These are phyloP conservation scores for Antitrichia curtipendula DNA, from an alignment of 225 moss, liverwort and hornwort species.

Conservation along the genomic window DNA sequence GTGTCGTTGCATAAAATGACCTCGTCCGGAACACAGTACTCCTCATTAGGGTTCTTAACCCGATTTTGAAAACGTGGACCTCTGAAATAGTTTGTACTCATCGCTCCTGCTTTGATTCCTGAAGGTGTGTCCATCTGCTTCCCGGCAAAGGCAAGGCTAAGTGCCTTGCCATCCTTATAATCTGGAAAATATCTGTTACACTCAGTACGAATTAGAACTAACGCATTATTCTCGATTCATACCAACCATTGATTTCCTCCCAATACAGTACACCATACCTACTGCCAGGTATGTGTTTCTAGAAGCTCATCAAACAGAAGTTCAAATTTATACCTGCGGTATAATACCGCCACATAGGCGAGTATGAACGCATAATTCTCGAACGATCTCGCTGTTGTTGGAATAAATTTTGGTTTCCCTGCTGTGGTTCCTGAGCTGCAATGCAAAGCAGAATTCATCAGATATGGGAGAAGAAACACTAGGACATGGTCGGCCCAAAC, in stretches of 20 bases:
- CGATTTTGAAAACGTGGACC: slow-evolving; percentile 4
- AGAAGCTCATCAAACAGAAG: not conserved
- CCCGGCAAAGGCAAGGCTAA: slow-evolving; percentile 8
- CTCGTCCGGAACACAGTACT: slow-evolving; percentile 28
- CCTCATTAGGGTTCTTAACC: not conserved
- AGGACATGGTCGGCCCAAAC: not conserved
- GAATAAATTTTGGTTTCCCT: slow-evolving; percentile 55
- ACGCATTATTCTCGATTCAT: not conserved
- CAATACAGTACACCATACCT: not conserved
- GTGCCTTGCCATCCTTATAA: not conserved
- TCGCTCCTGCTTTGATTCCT: slow-evolving; percentile 23
- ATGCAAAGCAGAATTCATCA: not conserved
- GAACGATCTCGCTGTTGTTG: slow-evolving; percentile 17
- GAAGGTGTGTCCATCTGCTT: slow-evolving; percentile 15
- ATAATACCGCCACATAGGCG: not conserved
- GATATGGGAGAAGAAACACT: not conserved
- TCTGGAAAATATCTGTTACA: slow-evolving; percentile 21
- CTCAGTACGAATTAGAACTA: not conserved
- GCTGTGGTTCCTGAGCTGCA: slow-evolving; percentile 80
- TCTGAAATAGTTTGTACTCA: slow-evolving; percentile 1
- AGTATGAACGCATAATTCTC: not conserved
- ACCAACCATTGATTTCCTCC: not conserved
- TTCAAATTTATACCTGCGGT: not conserved
- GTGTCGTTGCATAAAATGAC: slow-evolving; percentile 18
- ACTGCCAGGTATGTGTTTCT: not conserved